Conservation (phyloP, 805 yeast genomes). For the Metschnikowia chrysomelidarum region DNA sequence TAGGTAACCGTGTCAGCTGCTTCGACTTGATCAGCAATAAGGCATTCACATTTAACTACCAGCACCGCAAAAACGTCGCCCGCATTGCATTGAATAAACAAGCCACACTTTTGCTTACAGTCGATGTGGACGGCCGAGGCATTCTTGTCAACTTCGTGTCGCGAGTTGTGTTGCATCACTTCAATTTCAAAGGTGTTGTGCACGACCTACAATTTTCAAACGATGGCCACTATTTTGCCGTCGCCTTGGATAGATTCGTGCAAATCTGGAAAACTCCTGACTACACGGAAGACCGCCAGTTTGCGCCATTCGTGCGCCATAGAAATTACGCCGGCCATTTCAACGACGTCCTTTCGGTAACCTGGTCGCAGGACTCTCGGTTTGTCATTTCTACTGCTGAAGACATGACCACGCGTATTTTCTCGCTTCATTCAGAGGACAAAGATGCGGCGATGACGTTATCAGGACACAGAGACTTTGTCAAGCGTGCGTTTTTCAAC, state of each 20-base stretch:
- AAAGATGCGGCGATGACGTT: conserved; percentile 75
- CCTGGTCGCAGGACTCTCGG: conserved; percentile 91
- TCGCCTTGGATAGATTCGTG: conserved; percentile 75
- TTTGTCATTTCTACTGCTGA: conserved; percentile 83
- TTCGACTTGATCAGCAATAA: conserved; percentile 83
- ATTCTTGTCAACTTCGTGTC: conserved; percentile 82
- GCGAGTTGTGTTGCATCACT: conserved; percentile 86
- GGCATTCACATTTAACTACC: conserved; percentile 87
- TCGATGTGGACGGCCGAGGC: conserved; percentile 92
- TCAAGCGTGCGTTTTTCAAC: conserved; percentile 82
- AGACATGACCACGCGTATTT: conserved; percentile 85
- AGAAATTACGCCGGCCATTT: conserved; percentile 92
- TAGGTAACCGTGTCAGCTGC: conserved; percentile 87
- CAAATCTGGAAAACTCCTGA: conserved; percentile 95
- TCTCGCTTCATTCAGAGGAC: conserved; percentile 69
- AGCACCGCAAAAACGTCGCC: conserved; percentile 82
- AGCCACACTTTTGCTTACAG: conserved; percentile 73
- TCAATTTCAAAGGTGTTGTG: conserved; percentile 84
- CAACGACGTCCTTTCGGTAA: conserved; percentile 69
- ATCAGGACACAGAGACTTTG: conserved; percentile 91
- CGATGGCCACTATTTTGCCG: conserved; percentile 83
- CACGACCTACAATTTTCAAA: conserved; percentile 79
- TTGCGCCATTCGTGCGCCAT: conserved; percentile 93
- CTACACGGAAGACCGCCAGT: conserved; percentile 77
- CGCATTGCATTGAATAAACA: conserved; percentile 81